phyloP scores from a whole-genome alignment of 129 eudicot species.

The carrot (Daucus carota) region DH1_v3.0 NC_030381.2:53528001-53528500 shows the following conservation, averaged over 20 bases:
- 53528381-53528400: too few species aligned
- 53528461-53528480: not conserved
- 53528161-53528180: not conserved
- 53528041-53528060: not conserved
- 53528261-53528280: constrained; percentile 84
- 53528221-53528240: constrained; percentile 32
- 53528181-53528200: not conserved
- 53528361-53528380: too few species aligned
- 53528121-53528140: not conserved
- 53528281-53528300: constrained; percentile 69
- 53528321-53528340: too few species aligned
- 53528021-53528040: not conserved
- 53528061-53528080: not conserved
- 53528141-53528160: not conserved
- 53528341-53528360: too few species aligned
- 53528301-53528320: too few species aligned
- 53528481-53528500: not conserved
- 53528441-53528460: not conserved
- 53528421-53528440: not conserved
- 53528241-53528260: constrained; percentile 92
- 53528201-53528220: not conserved
- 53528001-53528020: not conserved
- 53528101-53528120: not conserved
- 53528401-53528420: too few species aligned
- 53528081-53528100: not conserved